Conservation (phyloP, 768 basidiomycete genomes). For the Clavulina sp. region DNA sequence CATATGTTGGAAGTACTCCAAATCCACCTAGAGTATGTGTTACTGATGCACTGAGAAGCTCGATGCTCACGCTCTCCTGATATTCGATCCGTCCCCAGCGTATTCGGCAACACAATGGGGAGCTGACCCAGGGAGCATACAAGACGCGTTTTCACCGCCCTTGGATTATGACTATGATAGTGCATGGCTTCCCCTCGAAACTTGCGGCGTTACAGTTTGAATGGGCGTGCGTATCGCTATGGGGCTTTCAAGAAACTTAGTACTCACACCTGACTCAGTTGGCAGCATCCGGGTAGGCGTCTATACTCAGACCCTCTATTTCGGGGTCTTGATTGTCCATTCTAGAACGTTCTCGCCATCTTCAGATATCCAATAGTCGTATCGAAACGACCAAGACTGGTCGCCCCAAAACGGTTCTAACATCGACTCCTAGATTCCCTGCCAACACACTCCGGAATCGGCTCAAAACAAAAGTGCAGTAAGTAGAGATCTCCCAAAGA, state of each 20-base stretch:
- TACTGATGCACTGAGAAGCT: neutral
- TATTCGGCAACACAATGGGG: constrained; percentile 62
- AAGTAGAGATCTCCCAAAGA: constrained; percentile 1
- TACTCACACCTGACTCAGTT: constrained; percentile 22
- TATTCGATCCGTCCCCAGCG: constrained; percentile 3
- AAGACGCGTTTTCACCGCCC: constrained; percentile 44
- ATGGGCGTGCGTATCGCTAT: constrained; percentile 27
- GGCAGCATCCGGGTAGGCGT: constrained; percentile 50
- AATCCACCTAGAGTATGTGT: constrained; percentile 31
- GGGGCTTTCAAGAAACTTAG: neutral
- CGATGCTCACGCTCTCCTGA: neutral
- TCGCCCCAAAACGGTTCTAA: neutral
- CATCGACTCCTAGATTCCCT: constrained; percentile 2
- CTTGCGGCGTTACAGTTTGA: constrained; percentile 63
- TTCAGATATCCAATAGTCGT: constrained; percentile 7
- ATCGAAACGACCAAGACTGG: too few species aligned
- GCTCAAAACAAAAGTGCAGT: constrained; percentile 17
- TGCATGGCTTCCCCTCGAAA: constrained; percentile 67
- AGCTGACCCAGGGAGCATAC: constrained; percentile 49
- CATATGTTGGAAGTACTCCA: constrained; percentile 63
- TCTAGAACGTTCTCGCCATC: constrained; percentile 5
- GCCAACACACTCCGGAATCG: neutral
- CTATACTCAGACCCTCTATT: constrained; percentile 14
- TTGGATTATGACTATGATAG: constrained; percentile 77
- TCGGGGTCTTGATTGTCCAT: neutral